These are phyloP conservation scores for Pseudogymnoascus sp. DNA, from an alignment of 2,329 filamentous ascomycete species.

Conservation along the genomic window DNA sequence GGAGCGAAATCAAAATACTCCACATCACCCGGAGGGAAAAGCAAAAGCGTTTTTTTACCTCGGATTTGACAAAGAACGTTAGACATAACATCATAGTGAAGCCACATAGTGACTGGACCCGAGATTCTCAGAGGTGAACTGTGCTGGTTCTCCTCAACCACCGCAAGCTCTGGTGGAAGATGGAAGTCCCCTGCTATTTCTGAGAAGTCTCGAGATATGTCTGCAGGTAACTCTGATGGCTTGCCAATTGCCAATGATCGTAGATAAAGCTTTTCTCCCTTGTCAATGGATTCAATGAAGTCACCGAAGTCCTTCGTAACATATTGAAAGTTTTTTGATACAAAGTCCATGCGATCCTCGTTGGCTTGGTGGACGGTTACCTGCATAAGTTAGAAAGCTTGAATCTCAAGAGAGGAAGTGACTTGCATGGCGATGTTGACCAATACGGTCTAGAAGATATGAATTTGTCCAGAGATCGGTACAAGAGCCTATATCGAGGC, in stretches of 20 bases:
- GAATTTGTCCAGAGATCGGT: constrained; percentile 57
- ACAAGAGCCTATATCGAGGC: constrained; percentile 61
- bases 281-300: constrained; percentile 55
- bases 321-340: constrained; percentile 75
- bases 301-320: constrained; percentile 57
- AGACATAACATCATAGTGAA: constrained; percentile 87
- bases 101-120: constrained; percentile 76
- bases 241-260: constrained; percentile 64
- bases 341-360: constrained; percentile 67
- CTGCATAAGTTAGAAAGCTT: constrained; percentile 31
- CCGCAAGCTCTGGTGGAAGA: constrained; percentile 53
- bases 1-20: constrained; percentile 61
- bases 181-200: constrained; percentile 60
- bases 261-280: constrained; percentile 64
- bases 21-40: constrained; percentile 75
- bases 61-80: constrained; percentile 76
- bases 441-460: constrained; percentile 58
- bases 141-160: constrained; percentile 57
- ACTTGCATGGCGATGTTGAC: constrained; percentile 51
- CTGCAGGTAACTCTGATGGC: constrained; percentile 63
- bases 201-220: constrained; percentile 65
- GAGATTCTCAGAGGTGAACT: constrained; percentile 76
- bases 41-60: constrained; percentile 63
- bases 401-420: neutral
- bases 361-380: constrained; percentile 67